Conservation (phyloP, 305 asterid genomes). For the Fraxinus sp. region DNA sequence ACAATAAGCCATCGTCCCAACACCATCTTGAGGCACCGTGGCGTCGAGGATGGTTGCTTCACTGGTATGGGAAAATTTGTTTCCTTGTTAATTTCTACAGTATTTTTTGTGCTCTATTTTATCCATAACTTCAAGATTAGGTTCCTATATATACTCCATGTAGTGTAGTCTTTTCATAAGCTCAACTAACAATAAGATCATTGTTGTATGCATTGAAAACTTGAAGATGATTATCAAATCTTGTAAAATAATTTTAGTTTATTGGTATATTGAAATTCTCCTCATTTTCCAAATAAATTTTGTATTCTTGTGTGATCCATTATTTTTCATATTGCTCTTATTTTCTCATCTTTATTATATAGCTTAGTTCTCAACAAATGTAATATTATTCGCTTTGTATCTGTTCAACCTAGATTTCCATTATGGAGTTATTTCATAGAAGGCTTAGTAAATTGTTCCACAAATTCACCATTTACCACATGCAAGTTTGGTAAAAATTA, state of each 20-base stretch:
- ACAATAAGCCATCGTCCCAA: neutral
- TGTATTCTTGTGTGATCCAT: too few species aligned
- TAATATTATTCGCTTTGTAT: too few species aligned
- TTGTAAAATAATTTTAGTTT: too few species aligned
- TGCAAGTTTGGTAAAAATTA: neutral
- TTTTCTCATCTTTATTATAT: too few species aligned
- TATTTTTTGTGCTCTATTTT: neutral
- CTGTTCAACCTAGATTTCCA: too few species aligned
- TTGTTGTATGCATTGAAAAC: neutral
- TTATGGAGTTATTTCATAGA: neutral
- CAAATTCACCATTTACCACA: neutral
- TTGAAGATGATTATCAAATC: neutral
- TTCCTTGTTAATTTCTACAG: neutral
- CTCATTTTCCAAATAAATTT: too few species aligned
- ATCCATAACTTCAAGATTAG: neutral
- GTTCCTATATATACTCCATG: neutral
- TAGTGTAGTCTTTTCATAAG: neutral
- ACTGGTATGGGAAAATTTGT: neutral
- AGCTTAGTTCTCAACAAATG: too few species aligned
- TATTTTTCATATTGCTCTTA: too few species aligned
- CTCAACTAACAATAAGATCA: neutral
- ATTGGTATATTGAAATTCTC: too few species aligned
- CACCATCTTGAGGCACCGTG: neutral
- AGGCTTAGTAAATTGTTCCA: neutral
- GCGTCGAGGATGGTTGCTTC: neutral